Base-by-base conservation (phyloP, 106 monocot genomes). In the Dendrobium nobile region DNA sequence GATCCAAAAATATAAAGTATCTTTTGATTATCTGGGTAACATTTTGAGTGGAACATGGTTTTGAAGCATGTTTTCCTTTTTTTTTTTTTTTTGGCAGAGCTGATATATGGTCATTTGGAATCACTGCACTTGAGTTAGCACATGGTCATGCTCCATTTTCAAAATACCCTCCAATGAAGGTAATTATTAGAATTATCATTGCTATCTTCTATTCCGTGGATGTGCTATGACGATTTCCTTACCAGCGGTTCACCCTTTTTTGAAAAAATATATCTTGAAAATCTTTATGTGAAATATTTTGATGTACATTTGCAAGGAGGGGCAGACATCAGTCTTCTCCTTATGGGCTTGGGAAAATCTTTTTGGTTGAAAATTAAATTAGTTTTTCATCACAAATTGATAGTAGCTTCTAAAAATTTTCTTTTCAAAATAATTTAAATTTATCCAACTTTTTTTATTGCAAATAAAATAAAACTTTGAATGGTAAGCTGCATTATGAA, bases 81-180 rank as follows among this genome's bases (percentile, higher is more conserved):
- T 40, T 1, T 19, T 70, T 72, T 72, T 41, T 55, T 15, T 45
- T 24, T 78, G 47, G 20, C 87, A 89, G 89, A 82, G 89, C 82
- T 82, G 89, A 89, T 41, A 89, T 89, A 17, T 89, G 89, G 89
- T 89, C 89, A 45, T 80, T 89, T 85, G 89, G 89, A 77, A 89
- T 89, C 77, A 87, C 89, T 74, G 89, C 89, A 33, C 82, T 87
- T 27, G 87, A 87, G 81, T 78, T 87, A 40, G 87, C 87, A 65
- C 84, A 87, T 82, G 87, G 87, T 67, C 87, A 87, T 84, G 84
- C 87, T 81, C 87, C 87, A 43, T 87, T 87, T 78, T 84, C 81
- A 47, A 94, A 92, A 81, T 92, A 95, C 75, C 94, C 94, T 75
- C 94, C 94, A 42, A 95, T 95, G 94, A 95, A 95, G 92, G 94